Conservation (phyloP, 345 rosid species). For the Brassica nigra region DNA sequence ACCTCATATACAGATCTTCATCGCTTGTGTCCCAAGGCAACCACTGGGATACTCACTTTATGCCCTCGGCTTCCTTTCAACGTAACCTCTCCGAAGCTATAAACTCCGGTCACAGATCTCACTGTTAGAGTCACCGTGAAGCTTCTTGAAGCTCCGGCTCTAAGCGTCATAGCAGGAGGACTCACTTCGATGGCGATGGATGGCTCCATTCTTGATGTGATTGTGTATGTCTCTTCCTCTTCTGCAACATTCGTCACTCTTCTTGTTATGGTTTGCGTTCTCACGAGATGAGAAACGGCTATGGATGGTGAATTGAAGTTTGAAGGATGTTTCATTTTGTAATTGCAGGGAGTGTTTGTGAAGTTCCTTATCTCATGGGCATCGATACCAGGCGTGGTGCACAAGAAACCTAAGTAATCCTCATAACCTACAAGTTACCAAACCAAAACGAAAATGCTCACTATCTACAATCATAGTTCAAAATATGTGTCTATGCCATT, state of each 20-base stretch:
- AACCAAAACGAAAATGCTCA: too few species aligned
- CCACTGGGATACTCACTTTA: slow-evolving; percentile 83
- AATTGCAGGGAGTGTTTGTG: slow-evolving; percentile 76
- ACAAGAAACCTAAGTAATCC: slow-evolving; percentile 92
- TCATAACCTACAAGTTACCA: slow-evolving; percentile 80
- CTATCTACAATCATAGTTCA: too few species aligned
- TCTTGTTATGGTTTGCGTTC: slow-evolving; percentile 65
- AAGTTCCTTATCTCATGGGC: slow-evolving; percentile 74
- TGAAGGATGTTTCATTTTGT: slow-evolving; percentile 71
- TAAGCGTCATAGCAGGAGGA: slow-evolving; percentile 91
- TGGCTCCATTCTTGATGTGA: slow-evolving; percentile 81
- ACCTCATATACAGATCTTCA: slow-evolving; percentile 41
- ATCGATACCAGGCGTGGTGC: slow-evolving; percentile 89
- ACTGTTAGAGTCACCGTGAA: slow-evolving; percentile 68
- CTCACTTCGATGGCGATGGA: slow-evolving; percentile 72
- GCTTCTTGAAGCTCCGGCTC: slow-evolving; percentile 61
- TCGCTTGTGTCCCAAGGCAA: slow-evolving; percentile 73
- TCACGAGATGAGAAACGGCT: slow-evolving; percentile 74
- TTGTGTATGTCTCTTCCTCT: slow-evolving; percentile 82
- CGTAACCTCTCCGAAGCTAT: slow-evolving; percentile 80
- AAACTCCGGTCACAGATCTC: slow-evolving; percentile 64
- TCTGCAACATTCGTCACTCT: slow-evolving; percentile 81
- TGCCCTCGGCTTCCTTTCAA: slow-evolving; percentile 98
- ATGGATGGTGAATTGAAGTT: slow-evolving; percentile 93
- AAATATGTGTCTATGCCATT: background rate